Evolutionary conservation across 371 early-diverging fungal species (phyloP), one percentile per base, ranked within the genome.

Genomic region (Lichtheimia hyalospora): DNA sequence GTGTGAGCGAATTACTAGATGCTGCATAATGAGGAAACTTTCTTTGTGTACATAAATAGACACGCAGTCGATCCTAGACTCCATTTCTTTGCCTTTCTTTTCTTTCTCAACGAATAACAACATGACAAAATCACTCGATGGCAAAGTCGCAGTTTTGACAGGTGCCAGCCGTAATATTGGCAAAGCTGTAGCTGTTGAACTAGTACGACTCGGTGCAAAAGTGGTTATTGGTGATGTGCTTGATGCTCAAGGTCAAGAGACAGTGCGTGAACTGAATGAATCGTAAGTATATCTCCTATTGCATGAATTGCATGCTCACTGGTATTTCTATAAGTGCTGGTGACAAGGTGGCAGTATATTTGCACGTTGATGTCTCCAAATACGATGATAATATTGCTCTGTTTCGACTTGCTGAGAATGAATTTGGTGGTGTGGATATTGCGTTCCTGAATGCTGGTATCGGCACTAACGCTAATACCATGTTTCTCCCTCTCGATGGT

Each of bases 81-180:
- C 16, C 25, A 16, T 12, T 52, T 52, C 21, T 16, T 52, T 39
- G n/a, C 5, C 15, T 16, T 18, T 25, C 20, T 52, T 7, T 52
- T 16, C 5, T 20, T 52, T 39, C 27, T 25, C 6, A 6, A 20
- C 6, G 6, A 34, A 27, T 0, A 27, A 27, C 27, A 27, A 7
- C 27, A 41, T 52, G 46, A 46, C 48, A 5, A 28, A 44, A 27
- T 49, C 54, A 40, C 46, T 63, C 23, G 42, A 53, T 18, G 57
- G 54, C 21, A 89, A 88, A 58, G 84, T 88, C 3, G 89, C 84
- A 0, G 75, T 91, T 28, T 74, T 91, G 48, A 91, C 91, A 1
- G 89, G 89, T 39, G 86, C 62, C 3, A 59, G 79, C n/a, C 77
- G 77, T 4, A 88, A 87, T 10, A 85, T 88, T 61, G 90, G 90